Conservation (phyloP, 2,329 filamentous ascomycete species). For the Trichoderma atroviride region DNA sequence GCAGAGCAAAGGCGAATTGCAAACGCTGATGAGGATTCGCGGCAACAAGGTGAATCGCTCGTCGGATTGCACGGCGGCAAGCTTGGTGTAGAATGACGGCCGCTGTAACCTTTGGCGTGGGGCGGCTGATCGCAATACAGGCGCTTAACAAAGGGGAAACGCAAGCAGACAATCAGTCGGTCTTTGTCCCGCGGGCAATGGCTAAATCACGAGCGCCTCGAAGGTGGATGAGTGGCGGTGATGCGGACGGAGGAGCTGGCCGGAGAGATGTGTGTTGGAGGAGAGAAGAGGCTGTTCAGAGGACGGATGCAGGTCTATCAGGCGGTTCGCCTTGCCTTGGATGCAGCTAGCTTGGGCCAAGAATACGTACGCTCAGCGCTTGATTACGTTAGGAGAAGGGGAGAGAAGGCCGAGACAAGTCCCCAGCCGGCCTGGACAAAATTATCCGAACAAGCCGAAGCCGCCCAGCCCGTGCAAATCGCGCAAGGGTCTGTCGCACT, state of each 20-base stretch:
- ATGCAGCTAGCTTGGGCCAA: slow-evolving; percentile 14
- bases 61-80: slow-evolving; percentile 14
- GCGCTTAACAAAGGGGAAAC: slow-evolving; percentile 25
- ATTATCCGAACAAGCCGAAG: slow-evolving; percentile 19
- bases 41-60: neutral
- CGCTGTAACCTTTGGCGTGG: slow-evolving; percentile 10
- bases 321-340: slow-evolving; percentile 16
- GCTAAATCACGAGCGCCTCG: neutral
- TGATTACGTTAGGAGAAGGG: slow-evolving; percentile 26
- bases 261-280: neutral
- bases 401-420: neutral
- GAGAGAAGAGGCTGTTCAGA: slow-evolving; percentile 8
- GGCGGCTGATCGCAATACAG: slow-evolving; percentile 24
- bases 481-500: neutral
- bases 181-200: slow-evolving; percentile 5
- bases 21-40: slow-evolving; percentile 12
- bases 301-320: slow-evolving; percentile 17
- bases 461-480: neutral
- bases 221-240: slow-evolving; percentile 9
- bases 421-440: slow-evolving; percentile 6
- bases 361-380: slow-evolving; percentile 22
- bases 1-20: neutral
- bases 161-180: slow-evolving; percentile 2
- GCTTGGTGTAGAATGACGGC: slow-evolving; percentile 9
- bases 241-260: neutral